Evolutionary conservation across 129 eudicot species (phyloP).

Genomic region (Daucus carota): DH1_v3.0 NC_030385.2:28349001-28349500

Average conservation of each 20-base stretch:
- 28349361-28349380: conserved; percentile 15
- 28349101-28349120: no score
- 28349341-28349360: conserved; percentile 11
- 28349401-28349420: conserved; percentile 18
- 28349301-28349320: conserved; percentile 16
- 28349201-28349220: no score
- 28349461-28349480: conserved; percentile 15
- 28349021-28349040: no score
- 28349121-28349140: no score
- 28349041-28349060: no score
- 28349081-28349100: no score
- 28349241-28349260: conserved; percentile 16
- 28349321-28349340: conserved; percentile 19
- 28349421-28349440: conserved; percentile 28
- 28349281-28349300: conserved; percentile 16
- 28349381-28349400: conserved; percentile 11
- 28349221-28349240: conserved; percentile 15
- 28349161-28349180: no score
- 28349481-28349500: conserved; percentile 8
- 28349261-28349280: conserved; percentile 13
- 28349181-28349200: no score
- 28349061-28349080: no score
- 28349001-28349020: no score
- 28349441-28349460: conserved; percentile 28
- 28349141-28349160: no score